These are phyloP conservation scores for Erodium chrysanthum DNA, from an alignment of 441 rosid genomes.

Conservation along the genomic window DNA sequence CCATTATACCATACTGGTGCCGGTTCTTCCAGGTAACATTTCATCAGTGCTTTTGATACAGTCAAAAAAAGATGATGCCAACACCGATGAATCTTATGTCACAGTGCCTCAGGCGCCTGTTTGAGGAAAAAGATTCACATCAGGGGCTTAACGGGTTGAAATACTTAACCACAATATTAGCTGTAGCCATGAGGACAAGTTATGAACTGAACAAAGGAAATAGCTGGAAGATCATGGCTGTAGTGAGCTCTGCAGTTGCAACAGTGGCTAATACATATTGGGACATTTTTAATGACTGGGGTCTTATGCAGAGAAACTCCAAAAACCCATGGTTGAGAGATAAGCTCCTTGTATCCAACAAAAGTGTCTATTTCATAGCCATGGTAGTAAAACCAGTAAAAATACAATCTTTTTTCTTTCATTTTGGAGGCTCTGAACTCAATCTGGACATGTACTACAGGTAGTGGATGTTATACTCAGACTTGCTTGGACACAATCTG, in stretches of 20 bases:
- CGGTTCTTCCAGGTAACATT: conserved; percentile 59
- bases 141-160: conserved; percentile 41
- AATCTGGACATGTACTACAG: conserved; percentile 26
- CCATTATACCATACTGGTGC: conserved; percentile 64
- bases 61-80: neutral
- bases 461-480: conserved; percentile 58
- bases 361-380: conserved; percentile 51
- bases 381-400: conserved; percentile 30
- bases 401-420: neutral
- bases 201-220: conserved; percentile 27
- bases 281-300: conserved; percentile 76
- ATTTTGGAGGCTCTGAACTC: neutral
- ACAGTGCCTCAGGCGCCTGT: conserved; percentile 55
- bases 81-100: neutral
- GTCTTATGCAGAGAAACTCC: conserved; percentile 47
- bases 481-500: conserved; percentile 77
- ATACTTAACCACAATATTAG: conserved; percentile 49
- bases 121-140: conserved; percentile 36
- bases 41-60: too few species aligned
- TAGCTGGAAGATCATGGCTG: conserved; percentile 39
- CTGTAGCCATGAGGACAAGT: conserved; percentile 42
- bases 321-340: conserved; percentile 75
- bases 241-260: conserved; percentile 40
- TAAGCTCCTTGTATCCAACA: conserved; percentile 49
- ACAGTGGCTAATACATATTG: conserved; percentile 47